Conservation (phyloP, 495 filamentous ascomycete species). For the Saxophila tyrrhenica region DNA sequence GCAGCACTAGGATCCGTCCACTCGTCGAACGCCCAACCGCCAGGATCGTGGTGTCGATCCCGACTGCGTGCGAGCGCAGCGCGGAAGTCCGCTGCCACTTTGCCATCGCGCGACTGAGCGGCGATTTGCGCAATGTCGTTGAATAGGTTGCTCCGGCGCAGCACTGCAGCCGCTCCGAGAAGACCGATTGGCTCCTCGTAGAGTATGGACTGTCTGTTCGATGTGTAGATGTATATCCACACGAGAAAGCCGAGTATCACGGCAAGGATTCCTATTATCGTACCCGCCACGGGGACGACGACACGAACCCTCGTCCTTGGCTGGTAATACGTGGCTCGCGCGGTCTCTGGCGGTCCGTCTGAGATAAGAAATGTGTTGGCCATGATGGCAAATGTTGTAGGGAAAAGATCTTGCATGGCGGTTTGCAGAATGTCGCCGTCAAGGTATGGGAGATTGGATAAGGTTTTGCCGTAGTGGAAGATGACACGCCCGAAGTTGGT, state of each 20-base stretch:
- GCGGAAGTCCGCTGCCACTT: too few relatives aligned
- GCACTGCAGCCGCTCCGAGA: neutral
- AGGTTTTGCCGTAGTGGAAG: too few relatives aligned
- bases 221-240: neutral
- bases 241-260: neutral
- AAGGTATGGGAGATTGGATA: too few relatives aligned
- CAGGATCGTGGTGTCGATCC: too few relatives aligned
- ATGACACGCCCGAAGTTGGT: too few relatives aligned
- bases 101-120: neutral
- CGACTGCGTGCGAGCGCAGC: too few relatives aligned
- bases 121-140: neutral
- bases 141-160: neutral
- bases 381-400: neutral
- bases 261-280: neutral
- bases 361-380: neutral
- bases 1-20: too few relatives aligned
- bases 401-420: neutral
- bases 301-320: neutral
- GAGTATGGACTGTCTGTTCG: neutral
- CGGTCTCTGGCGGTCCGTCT: neutral
- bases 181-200: neutral
- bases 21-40: too few relatives aligned
- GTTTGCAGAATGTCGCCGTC: neutral
- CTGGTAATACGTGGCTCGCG: neutral
- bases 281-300: neutral